A percentile compares a stretch with the other conserved stretches of the same genome.
Conservation (phyloP, 805 yeast species). For the Zygotorulaspora florentina region DNA sequence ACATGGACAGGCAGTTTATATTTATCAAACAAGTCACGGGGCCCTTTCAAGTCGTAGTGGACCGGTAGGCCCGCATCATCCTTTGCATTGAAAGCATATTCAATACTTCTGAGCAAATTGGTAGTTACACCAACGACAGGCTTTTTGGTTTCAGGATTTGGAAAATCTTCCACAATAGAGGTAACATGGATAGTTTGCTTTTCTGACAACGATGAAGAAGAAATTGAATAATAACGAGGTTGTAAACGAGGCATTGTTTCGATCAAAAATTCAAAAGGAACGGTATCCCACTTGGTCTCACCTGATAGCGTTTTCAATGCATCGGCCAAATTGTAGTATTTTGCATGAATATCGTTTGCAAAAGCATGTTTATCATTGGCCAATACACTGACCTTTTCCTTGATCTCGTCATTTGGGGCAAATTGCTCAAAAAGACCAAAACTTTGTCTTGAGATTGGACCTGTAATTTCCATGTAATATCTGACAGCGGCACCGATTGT, state of each 20-base stretch:
- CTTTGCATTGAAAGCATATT: constrained; percentile 51
- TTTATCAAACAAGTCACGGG: constrained; percentile 49
- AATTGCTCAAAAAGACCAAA: constrained; percentile 68
- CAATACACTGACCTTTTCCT: constrained; percentile 40
- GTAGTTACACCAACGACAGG: constrained; percentile 76
- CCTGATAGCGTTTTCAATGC: constrained; percentile 58
- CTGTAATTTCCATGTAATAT: constrained; percentile 85
- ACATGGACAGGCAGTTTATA: constrained; percentile 82
- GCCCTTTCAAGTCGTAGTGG: constrained; percentile 76
- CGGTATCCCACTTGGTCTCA: constrained; percentile 63
- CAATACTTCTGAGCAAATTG: constrained; percentile 73
- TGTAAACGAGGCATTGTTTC: constrained; percentile 79
- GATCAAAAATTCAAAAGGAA: constrained; percentile 80
- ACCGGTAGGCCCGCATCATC: constrained; percentile 38
- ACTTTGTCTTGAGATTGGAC: constrained; percentile 88
- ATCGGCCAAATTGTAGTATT: constrained; percentile 71
- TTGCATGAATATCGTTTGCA: constrained; percentile 56
- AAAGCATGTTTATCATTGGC: constrained; percentile 67
- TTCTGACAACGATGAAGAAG: constrained; percentile 79
- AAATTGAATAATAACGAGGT: constrained; percentile 94
- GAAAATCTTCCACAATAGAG: constrained; percentile 79
- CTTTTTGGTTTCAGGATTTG: constrained; percentile 25
- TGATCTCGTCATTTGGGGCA: constrained; percentile 64
- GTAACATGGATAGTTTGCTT: constrained; percentile 76
- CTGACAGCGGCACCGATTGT: constrained; percentile 85